Evolutionary conservation across 2,329 filamentous ascomycete species (phyloP), one percentile per base, ranked within the genome.

Genomic region (Byssochlamys sp.): DNA sequence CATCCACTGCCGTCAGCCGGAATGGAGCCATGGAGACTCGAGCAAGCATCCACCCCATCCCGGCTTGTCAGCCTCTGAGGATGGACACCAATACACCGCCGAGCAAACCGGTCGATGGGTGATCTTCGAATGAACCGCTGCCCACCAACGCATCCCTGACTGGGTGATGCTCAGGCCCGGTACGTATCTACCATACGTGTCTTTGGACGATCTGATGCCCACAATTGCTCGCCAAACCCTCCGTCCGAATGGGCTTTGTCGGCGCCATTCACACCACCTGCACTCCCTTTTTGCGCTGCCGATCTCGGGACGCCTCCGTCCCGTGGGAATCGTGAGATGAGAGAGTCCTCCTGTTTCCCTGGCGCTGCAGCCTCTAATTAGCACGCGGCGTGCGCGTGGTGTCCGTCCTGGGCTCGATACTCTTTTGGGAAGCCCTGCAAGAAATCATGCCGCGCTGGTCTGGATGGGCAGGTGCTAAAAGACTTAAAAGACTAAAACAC

Each of bases 201-300:
- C 49, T 26, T 51, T 51, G 25, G 49, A 51, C 49, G 49, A 51
- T 51, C 49, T 51, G 49, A 51, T 51, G 49, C 49, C 49, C 49
- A 51, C 25, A 4, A 19, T 1, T 51, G 25, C 49, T 51, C 49
- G 49, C 49, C 24, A 51, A 27, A 51, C 10, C 11, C 48, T 27
- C 48, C 24, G 48, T 27, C n/a, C 26, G 24, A 25, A 25, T 25
- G 27, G 25, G 10, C n/a, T 28, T 51, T 14, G 24, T 51, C 49
- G 49, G 49, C 12, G 49, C 25, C 49, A n/a, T 51, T 28, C 49
- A 26, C 49, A 26, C 25, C 49, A 51, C n/a, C 49, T 51, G 25
- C 49, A 25, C 49, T 12, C 49, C 49, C 14, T 49, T 31, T 45
- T 19, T 45, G n/a, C 49, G 49, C 49, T 28, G 49, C 49, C 49